Evolutionary conservation across 202 grass and related monocot species (phyloP).

Genomic region (Zizania palustris): DNA sequence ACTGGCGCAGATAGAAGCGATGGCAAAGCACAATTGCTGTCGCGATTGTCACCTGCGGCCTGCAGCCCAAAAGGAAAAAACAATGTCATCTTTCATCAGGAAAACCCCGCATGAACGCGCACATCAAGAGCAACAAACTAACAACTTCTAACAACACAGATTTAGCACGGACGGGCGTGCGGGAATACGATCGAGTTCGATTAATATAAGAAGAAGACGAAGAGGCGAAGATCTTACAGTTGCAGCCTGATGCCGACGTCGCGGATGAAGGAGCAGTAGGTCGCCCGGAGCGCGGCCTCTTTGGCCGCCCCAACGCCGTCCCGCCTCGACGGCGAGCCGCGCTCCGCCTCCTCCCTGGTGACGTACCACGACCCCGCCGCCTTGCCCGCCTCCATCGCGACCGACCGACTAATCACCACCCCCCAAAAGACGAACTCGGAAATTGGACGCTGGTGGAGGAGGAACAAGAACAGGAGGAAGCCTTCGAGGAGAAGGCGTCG

Average conservation of each 20-base stretch:
- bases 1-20: slow-evolving; percentile 77
- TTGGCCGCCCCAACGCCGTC: slow-evolving; percentile 59
- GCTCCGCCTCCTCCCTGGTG: slow-evolving; percentile 70
- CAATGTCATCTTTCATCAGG: not conserved
- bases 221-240: slow-evolving; percentile 44
- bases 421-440: not conserved
- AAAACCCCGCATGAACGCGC: not conserved
- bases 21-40: slow-evolving; percentile 78
- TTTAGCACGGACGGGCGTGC: not conserved
- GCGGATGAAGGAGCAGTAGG: slow-evolving; percentile 74
- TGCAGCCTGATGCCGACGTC: slow-evolving; percentile 57
- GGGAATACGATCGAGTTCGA: not conserved
- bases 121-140: not conserved
- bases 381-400: not conserved
- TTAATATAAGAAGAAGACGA: not conserved
- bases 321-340: slow-evolving; percentile 63
- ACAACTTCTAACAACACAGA: not conserved
- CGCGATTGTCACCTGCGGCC: slow-evolving; percentile 74
- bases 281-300: slow-evolving; percentile 64
- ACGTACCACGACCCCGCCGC: slow-evolving; percentile 45
- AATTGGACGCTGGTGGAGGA: not conserved
- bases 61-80: slow-evolving; percentile 33
- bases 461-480: no score
- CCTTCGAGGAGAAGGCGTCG: not conserved
- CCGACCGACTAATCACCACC: not conserved